These are phyloP conservation scores for Aspergillus neoniger DNA, from an alignment of 2,329 filamentous ascomycete species.

Conservation along the genomic window DNA sequence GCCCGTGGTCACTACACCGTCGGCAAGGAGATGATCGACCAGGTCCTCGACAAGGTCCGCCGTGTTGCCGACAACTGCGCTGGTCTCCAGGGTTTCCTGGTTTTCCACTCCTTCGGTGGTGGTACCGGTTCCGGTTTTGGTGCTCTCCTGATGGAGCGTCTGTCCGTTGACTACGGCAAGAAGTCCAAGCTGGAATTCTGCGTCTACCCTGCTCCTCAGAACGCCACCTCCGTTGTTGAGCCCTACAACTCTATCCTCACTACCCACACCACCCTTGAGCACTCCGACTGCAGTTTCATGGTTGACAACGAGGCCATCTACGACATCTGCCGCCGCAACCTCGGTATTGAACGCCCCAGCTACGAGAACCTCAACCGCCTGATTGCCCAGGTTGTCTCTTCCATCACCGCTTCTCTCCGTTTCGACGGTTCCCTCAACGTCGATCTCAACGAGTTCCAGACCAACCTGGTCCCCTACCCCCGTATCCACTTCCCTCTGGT, in stretches of 20 bases:
- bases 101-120: constrained; percentile 99
- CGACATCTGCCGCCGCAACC: constrained; percentile 97
- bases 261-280: constrained; percentile 97
- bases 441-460: constrained; percentile 99
- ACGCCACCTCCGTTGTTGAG: constrained; percentile 96
- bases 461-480: constrained; percentile 97
- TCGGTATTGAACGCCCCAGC: constrained; percentile 95
- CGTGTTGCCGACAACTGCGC: constrained; percentile 97
- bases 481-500: constrained; percentile 99
- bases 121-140: constrained; percentile 98
- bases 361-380: constrained; percentile 99
- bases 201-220: constrained; percentile 96
- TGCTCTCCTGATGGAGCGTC: constrained; percentile 96
- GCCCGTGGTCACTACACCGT: constrained; percentile 99
- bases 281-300: constrained; percentile 99
- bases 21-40: constrained; percentile 98
- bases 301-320: constrained; percentile 99
- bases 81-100: constrained; percentile 97
- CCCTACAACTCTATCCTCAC: constrained; percentile 99
- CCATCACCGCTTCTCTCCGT: constrained; percentile 95
- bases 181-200: constrained; percentile 99
- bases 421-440: constrained; percentile 99
- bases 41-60: constrained; percentile 96
- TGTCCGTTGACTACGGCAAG: constrained; percentile 99
- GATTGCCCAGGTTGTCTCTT: constrained; percentile 98